Evolutionary conservation across 208 protist species (phyloP).

Genomic region (Leishmania arabica): DNA sequence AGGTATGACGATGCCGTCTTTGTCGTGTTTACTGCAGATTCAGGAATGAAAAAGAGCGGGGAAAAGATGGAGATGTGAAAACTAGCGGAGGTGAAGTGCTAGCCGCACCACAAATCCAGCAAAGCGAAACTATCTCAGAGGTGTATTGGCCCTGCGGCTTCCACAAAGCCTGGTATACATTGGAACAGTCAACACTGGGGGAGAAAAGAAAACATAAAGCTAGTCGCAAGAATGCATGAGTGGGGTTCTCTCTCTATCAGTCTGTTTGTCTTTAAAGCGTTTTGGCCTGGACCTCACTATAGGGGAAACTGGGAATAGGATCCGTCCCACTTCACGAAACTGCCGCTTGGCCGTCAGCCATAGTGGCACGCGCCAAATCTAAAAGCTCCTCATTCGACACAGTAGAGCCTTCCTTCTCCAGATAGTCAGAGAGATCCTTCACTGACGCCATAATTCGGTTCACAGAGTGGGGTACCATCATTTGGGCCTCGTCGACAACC

Average conservation of each 20-base stretch:
- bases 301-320: background rate
- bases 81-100: background rate
- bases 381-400: conserved; percentile 50
- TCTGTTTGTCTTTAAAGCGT: background rate
- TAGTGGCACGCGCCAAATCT: conserved; percentile 22
- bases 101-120: background rate
- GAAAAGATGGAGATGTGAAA: background rate
- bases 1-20: background rate
- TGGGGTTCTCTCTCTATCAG: background rate
- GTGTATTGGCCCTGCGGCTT: background rate
- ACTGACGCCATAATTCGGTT: conserved; percentile 57
- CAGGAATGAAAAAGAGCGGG: background rate
- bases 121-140: background rate
- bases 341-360: conserved; percentile 21
- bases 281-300: background rate
- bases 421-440: conserved; percentile 68
- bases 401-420: conserved; percentile 45
- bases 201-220: background rate
- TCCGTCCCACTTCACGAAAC: conserved; percentile 13
- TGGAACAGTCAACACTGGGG: background rate
- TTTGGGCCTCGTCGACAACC: conserved; percentile 71
- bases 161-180: background rate
- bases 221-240: background rate
- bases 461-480: conserved; percentile 81
- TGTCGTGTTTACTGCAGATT: background rate